phyloP scores from a whole-genome alignment of 352 stramenopile species.

The Phytophthora sp. region DNA sequence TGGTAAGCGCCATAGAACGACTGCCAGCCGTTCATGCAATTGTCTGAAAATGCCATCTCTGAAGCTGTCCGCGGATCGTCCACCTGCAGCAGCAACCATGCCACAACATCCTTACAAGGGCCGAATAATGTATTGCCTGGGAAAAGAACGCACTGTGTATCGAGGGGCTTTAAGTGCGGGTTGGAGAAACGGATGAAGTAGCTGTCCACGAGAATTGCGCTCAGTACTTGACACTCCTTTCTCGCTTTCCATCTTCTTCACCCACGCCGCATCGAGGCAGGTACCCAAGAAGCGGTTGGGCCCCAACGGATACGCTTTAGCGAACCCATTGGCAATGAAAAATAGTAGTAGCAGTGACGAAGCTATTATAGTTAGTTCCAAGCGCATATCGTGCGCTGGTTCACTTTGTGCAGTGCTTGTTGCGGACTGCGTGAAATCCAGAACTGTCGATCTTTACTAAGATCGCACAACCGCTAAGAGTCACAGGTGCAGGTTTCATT shows the following conservation, averaged over 20 bases:
- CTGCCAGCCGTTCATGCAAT: slow-evolving; percentile 1
- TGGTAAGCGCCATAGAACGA: slow-evolving; percentile 30
- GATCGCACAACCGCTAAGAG: too few relatives aligned
- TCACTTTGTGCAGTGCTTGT: too few relatives aligned
- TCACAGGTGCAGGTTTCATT: too few relatives aligned
- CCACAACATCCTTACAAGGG: not conserved
- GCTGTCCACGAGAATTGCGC: slow-evolving; percentile 23
- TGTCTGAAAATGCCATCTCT: not conserved
- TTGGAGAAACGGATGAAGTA: slow-evolving; percentile 45
- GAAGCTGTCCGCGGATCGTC: slow-evolving; percentile 20
- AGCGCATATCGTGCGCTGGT: too few relatives aligned
- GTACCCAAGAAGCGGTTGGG: slow-evolving; percentile 53
- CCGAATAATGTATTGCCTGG: not conserved
- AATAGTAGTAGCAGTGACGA: too few relatives aligned
- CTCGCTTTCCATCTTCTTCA: slow-evolving; percentile 20
- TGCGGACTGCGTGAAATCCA: too few relatives aligned
- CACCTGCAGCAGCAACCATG: too few relatives aligned
- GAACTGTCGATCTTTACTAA: too few relatives aligned
- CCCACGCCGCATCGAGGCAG: slow-evolving; percentile 46
- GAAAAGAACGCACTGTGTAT: slow-evolving; percentile 8
- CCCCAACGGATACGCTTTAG: not conserved
- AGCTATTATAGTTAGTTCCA: too few relatives aligned
- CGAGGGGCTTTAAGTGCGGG: slow-evolving; percentile 26
- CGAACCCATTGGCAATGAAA: too few relatives aligned
- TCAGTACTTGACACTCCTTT: slow-evolving; percentile 16